Conservation (phyloP, 2,329 filamentous ascomycete species). For the Alternaria brassicicola region DNA sequence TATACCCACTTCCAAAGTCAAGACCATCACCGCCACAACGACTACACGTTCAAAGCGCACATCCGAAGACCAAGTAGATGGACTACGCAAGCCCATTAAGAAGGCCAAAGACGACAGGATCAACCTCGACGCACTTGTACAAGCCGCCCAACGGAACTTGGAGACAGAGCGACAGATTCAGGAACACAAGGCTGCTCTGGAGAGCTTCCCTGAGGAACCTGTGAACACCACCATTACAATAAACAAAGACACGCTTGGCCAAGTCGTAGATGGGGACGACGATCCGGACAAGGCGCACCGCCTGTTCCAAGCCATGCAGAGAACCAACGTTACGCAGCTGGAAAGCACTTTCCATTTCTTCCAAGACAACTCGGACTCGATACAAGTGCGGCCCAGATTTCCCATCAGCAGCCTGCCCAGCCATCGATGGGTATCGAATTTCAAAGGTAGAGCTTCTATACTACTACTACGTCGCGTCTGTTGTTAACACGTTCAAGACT, state of each 20-base stretch:
- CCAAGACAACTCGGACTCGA: slow-evolving; percentile 14
- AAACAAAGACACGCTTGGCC: slow-evolving; percentile 35
- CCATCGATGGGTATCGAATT: slow-evolving; percentile 41
- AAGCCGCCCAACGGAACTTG: slow-evolving; percentile 29
- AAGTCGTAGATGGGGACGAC: slow-evolving; percentile 69
- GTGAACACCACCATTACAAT: slow-evolving; percentile 12
- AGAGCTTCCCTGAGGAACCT: slow-evolving; percentile 23
- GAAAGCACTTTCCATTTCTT: slow-evolving; percentile 65
- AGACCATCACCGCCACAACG: slow-evolving; percentile 7
- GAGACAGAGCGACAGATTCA: slow-evolving; percentile 37
- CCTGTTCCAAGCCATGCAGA: slow-evolving; percentile 62
- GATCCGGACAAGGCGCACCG: slow-evolving; percentile 67
- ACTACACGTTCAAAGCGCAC: slow-evolving; percentile 19
- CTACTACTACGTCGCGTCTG: not conserved
- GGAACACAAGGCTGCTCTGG: slow-evolving; percentile 35
- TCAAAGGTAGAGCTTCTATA: slow-evolving; percentile 33
- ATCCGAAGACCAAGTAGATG: slow-evolving; percentile 20
- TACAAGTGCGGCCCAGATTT: not conserved
- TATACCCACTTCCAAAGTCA: slow-evolving; percentile 15
- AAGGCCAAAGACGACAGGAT: slow-evolving; percentile 19
- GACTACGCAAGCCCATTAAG: slow-evolving; percentile 30
- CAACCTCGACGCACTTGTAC: slow-evolving; percentile 32
- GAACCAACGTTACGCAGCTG: slow-evolving; percentile 64
- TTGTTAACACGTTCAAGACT: slow-evolving; percentile 24
- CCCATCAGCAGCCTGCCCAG: slow-evolving; percentile 34